Base-by-base conservation (phyloP, 352 stramenopile genomes). In the Globisporangium megalacanthum region DNA sequence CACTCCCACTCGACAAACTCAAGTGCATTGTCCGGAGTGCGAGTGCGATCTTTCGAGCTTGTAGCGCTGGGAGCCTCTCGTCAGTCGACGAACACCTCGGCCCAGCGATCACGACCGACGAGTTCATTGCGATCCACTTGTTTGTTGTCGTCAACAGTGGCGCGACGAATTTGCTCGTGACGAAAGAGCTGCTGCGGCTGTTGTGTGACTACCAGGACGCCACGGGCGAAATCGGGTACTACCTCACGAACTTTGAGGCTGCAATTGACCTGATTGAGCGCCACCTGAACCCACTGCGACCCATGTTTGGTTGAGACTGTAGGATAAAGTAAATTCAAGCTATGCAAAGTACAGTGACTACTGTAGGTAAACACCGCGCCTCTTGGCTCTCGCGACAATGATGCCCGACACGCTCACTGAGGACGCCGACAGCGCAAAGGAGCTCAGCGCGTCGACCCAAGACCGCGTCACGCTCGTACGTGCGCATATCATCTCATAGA, bases 171-270 rank as follows among this genome's bases (percentile, higher is more conserved):
- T 66, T 80, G 37, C 63, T 85, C 48, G 69, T 68, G 53, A 88
- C 78, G 29, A 72, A 77, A 47, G 68, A 86, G 55, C 65, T 86
- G 56, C 54, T 89, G 22, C 61, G 69, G 15, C 62, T 80, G 36
- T 78, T 80, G 67, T 86, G 73, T 49, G 78, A 86, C 59, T 57
- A 68, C 31, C 61, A 83, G 60, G 75, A 89, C 44, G 72, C 77
- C 35, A 79, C 69, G 44, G 78, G 78, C 53, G 77, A 89, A 62
- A 75, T 89, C 33, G 78, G 78, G 48, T 89, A 85, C 64, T 88
- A 88, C 56, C 75, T 86, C 19, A 84, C 78, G 46, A 88, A 74
- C 50, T 88, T 85, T 49, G 75, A 86, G 46, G 75, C 79, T 25
- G 75, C 70, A n/a, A 73, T 88, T 39, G 70, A 83, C 39, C 64